These are phyloP conservation scores for Tylopilus rubrobrunneus DNA, from an alignment of 768 basidiomycete species.

Conservation along the genomic window DNA sequence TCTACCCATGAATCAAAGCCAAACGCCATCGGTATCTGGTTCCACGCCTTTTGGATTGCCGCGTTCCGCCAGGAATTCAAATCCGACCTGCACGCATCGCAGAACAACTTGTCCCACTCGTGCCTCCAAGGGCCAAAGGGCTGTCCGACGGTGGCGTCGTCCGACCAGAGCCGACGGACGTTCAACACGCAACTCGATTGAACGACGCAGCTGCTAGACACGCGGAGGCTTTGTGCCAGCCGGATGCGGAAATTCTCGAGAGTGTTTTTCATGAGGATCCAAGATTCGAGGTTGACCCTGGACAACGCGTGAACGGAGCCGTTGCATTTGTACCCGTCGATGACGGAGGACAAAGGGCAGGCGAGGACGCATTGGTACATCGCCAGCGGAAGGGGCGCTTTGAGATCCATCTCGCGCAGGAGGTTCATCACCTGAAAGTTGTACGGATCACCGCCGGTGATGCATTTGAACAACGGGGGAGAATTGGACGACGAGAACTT, in stretches of 20 bases:
- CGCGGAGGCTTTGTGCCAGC: not conserved
- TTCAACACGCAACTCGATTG: conserved; percentile 1
- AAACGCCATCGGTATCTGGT: conserved; percentile 4
- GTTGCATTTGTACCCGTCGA: conserved; percentile 11
- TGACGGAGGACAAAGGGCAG: conserved; percentile 4
- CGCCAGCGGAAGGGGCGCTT: conserved; percentile 3
- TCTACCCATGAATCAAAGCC: conserved; percentile 13
- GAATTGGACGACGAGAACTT: conserved; percentile 1
- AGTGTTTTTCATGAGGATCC: conserved; percentile 2
- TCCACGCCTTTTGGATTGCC: conserved; percentile 11
- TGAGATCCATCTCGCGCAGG: conserved; percentile 4
- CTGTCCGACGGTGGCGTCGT: not conserved
- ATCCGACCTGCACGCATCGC: conserved; percentile 4
- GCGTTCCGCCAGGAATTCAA: not conserved
- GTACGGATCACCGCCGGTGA: conserved; percentile 8
- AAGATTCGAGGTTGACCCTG: conserved; percentile 5
- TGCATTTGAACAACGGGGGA: not conserved
- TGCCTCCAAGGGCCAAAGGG: conserved; percentile 12
- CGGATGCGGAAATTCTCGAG: conserved; percentile 1
- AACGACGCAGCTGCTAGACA: conserved; percentile 2
- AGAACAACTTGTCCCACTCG: conserved; percentile 15
- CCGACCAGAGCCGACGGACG: conserved; percentile 7
- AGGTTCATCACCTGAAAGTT: conserved; percentile 21
- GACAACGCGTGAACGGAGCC: not conserved
- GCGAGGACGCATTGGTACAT: conserved; percentile 10